phyloP scores from a whole-genome alignment of 2,329 filamentous ascomycete species.

The Paecilomyces sp. region DNA sequence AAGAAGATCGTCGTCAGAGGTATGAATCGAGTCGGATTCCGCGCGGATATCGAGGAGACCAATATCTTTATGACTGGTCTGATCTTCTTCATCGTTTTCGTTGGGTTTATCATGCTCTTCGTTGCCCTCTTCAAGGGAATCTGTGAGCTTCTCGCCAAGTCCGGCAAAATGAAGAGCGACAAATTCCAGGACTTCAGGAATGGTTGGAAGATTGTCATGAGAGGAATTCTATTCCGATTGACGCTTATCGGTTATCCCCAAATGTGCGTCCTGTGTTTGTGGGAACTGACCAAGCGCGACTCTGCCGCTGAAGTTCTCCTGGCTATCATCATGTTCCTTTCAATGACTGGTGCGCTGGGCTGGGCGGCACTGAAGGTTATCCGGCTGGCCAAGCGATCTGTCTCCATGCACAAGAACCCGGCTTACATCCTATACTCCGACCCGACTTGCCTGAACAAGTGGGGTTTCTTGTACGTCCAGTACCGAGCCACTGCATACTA shows the following conservation, averaged over 20 bases:
- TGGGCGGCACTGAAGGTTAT: conserved; percentile 92
- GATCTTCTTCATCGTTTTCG: conserved; percentile 80
- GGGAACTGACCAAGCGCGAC: conserved; percentile 84
- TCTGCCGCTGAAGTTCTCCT: conserved; percentile 80
- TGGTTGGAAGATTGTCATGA: conserved; percentile 85
- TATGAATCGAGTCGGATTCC: conserved; percentile 84
- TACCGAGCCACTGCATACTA: conserved; percentile 95
- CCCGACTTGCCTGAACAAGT: conserved; percentile 89
- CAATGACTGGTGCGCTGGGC: conserved; percentile 66
- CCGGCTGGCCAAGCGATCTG: conserved; percentile 77
- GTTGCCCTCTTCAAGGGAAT: conserved; percentile 74
- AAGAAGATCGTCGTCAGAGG: conserved; percentile 58
- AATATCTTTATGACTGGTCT: conserved; percentile 92
- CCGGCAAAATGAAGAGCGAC: conserved; percentile 71
- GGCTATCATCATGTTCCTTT: conserved; percentile 81
- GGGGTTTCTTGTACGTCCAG: conserved; percentile 96
- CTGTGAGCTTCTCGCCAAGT: conserved; percentile 68
- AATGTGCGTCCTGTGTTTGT: conserved; percentile 82
- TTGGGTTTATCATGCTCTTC: conserved; percentile 63
- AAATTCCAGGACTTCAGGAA: conserved; percentile 92
- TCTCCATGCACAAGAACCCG: conserved; percentile 88
- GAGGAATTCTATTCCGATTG: conserved; percentile 87
- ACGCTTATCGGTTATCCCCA: conserved; percentile 87
- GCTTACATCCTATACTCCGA: conserved; percentile 97
- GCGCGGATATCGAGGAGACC: conserved; percentile 73